Evolutionary conservation across 345 rosid genomes (phyloP), one percentile per base, ranked within the genome.

Genomic region (Anastatica hierochuntica): DNA sequence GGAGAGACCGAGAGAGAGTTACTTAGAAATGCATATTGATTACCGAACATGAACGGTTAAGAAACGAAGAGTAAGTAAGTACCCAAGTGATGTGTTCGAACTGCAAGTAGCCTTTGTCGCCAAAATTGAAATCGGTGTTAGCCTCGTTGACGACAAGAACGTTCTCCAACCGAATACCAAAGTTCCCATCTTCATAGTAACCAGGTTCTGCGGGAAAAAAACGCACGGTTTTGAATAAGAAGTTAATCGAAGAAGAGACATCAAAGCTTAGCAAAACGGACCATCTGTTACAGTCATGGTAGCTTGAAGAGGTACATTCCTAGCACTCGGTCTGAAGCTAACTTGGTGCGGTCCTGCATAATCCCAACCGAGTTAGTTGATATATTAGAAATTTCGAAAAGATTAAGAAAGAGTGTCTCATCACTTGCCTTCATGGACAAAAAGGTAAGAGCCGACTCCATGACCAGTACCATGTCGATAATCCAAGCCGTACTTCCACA

Each of bases 31-130:
- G 24, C 2, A 0, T 44, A 21, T n/a, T 7, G 38, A 40, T 10
- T 23, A 33, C 0, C 31, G 14, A 53, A 48, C 6, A 18, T 10
- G 31, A 20, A 23, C 12, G 56, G 38, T 40, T 4, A 24, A 40
- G 45, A 56, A 23, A 39, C 14, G 23, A 36, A 14, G 34, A 52
- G 24, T 0, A 10, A 30, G 8, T 23, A 65, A 79, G 67, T 79
- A 92, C 98, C 99, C 99, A 94, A 39, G 99, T 94, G 68, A 88
- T 88, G 52, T 88, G 99, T 74, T 94, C 99, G 21, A 94, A 83
- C 12, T 75, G 62, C 68, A 94, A 73, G 76, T 85, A 94, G 38
- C 94, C 99, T 70, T 85, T 88, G 48, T 76, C 94, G 4, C 95
- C 97, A 30, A 94, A 94, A 59, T 94, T 88, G 64, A 83, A 94